Evolutionary conservation across 768 basidiomycete species (phyloP).

Genomic region (Panus rudis): DNA sequence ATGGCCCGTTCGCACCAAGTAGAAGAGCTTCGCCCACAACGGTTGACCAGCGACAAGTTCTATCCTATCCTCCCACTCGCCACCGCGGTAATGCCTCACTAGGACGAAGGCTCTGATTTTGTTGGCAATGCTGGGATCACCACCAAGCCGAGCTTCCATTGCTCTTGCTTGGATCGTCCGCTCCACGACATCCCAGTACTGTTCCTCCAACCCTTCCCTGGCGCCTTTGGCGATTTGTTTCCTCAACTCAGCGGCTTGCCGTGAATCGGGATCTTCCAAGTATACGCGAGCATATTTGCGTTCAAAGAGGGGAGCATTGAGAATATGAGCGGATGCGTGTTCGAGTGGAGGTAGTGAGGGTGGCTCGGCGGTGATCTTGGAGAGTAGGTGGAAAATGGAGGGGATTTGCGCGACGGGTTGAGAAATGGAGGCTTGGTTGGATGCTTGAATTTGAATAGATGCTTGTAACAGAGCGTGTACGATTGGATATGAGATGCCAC

Average conservation of each 20-base stretch:
- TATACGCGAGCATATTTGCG: constrained; percentile 80
- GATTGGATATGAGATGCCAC: constrained; percentile 69
- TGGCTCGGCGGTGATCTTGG: constrained; percentile 73
- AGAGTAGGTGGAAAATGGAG: constrained; percentile 65
- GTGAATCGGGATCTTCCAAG: constrained; percentile 54
- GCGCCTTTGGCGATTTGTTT: constrained; percentile 74
- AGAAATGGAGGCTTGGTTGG: constrained; percentile 23
- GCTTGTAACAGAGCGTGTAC: constrained; percentile 67
- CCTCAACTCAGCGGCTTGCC: constrained; percentile 58
- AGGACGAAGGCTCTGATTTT: constrained; percentile 84
- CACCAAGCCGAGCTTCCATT: constrained; percentile 80
- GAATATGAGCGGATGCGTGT: constrained; percentile 75
- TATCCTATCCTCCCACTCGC: constrained; percentile 79
- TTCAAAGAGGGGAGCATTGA: constrained; percentile 73
- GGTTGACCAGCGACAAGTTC: constrained; percentile 88
- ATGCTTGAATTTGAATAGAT: constrained; percentile 29
- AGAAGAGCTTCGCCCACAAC: constrained; percentile 92
- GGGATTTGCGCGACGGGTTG: constrained; percentile 54
- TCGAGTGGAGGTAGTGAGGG: constrained; percentile 69
- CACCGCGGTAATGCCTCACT: constrained; percentile 73
- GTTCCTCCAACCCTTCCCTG: constrained; percentile 77
- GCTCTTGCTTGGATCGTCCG: constrained; percentile 76
- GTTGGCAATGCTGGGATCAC: constrained; percentile 85
- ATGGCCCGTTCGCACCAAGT: constrained; percentile 84
- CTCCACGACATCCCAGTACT: constrained; percentile 81